Conservation (phyloP, 352 stramenopile genomes). For the Pythium plurisporium region DNA sequence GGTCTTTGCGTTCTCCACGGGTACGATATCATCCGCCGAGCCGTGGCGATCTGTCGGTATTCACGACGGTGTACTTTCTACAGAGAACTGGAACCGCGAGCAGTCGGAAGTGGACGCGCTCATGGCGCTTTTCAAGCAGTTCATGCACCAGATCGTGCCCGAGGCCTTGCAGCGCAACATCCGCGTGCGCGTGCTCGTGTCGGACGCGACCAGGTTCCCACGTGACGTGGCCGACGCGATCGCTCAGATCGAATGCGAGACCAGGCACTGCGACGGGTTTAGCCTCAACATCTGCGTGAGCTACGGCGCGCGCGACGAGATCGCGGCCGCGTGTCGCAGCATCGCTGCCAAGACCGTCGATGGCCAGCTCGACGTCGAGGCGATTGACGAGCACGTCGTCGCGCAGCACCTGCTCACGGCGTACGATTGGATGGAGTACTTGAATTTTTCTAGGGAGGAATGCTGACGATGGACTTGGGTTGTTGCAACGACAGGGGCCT, state of each 20-base stretch:
- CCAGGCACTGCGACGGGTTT: slow-evolving; percentile 74
- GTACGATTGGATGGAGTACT: slow-evolving; percentile 32
- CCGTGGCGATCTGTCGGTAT: not conserved
- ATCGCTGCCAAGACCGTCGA: slow-evolving; percentile 83
- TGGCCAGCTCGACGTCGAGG: slow-evolving; percentile 51
- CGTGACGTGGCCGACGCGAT: slow-evolving; percentile 64
- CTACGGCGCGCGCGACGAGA: slow-evolving; percentile 96
- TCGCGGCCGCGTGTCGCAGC: slow-evolving; percentile 87
- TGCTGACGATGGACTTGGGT: slow-evolving; percentile 23
- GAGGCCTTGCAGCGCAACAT: slow-evolving; percentile 89
- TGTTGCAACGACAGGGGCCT: slow-evolving; percentile 41
- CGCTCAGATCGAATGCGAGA: slow-evolving; percentile 85
- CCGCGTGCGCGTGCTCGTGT: slow-evolving; percentile 89
- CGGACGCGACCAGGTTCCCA: slow-evolving; percentile 66
- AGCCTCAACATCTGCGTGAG: slow-evolving; percentile 85
- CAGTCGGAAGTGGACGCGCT: slow-evolving; percentile 84
- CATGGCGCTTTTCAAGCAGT: slow-evolving; percentile 94
- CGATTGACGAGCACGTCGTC: slow-evolving; percentile 80
- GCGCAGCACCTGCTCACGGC: slow-evolving; percentile 72
- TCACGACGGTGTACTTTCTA: not conserved
- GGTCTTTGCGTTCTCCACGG: slow-evolving; percentile 94
- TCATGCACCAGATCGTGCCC: slow-evolving; percentile 92
- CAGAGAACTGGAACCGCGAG: slow-evolving; percentile 94
- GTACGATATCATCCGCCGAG: too few relatives aligned
- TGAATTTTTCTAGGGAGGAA: not conserved